Percentiles rank a stretch among this genome's conserved stretches.
Conservation (phyloP, 306 rosid genomes). For the Dalbergia cultrata region DNA sequence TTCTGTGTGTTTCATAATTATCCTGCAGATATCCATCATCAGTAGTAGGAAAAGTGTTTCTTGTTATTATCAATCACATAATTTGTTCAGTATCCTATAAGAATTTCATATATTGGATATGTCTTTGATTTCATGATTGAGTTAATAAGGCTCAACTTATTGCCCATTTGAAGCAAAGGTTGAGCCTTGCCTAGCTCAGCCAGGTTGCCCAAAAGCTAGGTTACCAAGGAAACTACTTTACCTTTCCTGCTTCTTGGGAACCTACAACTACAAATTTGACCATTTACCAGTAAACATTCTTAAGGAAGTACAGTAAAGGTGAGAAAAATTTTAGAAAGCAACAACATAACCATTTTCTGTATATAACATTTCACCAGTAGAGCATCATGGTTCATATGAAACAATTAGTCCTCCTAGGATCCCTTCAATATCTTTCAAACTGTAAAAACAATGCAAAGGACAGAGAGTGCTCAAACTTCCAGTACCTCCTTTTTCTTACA, state of each 20-base stretch:
- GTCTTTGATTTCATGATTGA: not conserved
- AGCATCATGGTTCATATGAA: constrained; percentile 34
- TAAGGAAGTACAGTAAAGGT: constrained; percentile 8
- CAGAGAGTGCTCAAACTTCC: constrained; percentile 23
- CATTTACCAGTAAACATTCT: not conserved
- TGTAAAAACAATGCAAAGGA: constrained; percentile 11
- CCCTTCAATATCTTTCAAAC: constrained; percentile 13
- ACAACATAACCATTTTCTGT: not conserved
- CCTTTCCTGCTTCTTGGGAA: constrained; percentile 16
- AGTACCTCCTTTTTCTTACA: constrained; percentile 96
- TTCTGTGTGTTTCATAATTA: too few relatives aligned
- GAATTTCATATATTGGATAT: not conserved
- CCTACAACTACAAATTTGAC: not conserved
- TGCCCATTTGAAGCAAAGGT: constrained; percentile 16
- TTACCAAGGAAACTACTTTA: constrained; percentile 23
- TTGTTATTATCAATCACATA: too few relatives aligned
- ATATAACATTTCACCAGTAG: constrained; percentile 23
- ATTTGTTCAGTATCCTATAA: too few relatives aligned
- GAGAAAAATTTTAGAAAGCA: constrained; percentile 5
- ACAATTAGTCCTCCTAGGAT: constrained; percentile 20
- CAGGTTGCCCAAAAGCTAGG: constrained; percentile 1
- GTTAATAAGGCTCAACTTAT: not conserved
- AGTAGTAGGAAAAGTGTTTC: too few relatives aligned
- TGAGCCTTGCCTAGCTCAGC: not conserved
- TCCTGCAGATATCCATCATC: too few relatives aligned